Conservation (phyloP, 768 basidiomycete species). For the Leccinum barrowsii region DNA sequence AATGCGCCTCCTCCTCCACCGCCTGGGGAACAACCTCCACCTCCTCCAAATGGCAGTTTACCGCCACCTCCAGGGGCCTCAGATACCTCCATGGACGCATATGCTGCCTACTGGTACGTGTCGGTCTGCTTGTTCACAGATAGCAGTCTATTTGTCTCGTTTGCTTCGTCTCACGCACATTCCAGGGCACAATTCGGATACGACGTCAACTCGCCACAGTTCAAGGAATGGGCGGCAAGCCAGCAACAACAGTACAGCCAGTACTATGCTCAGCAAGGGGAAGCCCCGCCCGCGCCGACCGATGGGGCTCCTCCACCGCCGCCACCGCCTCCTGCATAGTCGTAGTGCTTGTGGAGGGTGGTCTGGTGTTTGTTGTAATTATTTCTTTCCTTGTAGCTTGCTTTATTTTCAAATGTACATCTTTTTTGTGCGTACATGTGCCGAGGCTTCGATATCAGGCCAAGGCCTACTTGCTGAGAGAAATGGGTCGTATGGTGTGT, state of each 20-base stretch:
- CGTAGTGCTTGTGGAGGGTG: neutral
- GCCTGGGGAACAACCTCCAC: constrained; percentile 50
- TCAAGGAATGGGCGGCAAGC: constrained; percentile 73
- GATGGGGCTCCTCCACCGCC: constrained; percentile 17
- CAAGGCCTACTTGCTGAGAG: too few relatives aligned
- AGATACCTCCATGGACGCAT: constrained; percentile 46
- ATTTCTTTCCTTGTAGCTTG: constrained; percentile 23
- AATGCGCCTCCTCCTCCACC: constrained; percentile 46
- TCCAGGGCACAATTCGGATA: constrained; percentile 81
- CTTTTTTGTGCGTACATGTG: constrained; percentile 6
- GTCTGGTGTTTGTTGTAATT: constrained; percentile 15
- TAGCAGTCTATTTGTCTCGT: neutral
- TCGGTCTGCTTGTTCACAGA: constrained; percentile 11
- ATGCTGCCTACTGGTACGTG: constrained; percentile 56
- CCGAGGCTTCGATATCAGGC: too few relatives aligned
- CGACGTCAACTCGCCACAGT: constrained; percentile 78
- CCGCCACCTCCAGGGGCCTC: constrained; percentile 43
- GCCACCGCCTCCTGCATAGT: constrained; percentile 28
- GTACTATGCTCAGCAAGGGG: constrained; percentile 65
- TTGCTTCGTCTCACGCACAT: neutral
- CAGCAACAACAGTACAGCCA: constrained; percentile 69
- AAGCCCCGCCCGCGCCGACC: constrained; percentile 30
- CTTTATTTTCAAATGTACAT: constrained; percentile 34
- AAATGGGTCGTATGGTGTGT: too few relatives aligned
- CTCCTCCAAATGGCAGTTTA: constrained; percentile 44